A percentile compares a stretch with the other conserved stretches of the same genome.
Evolutionary conservation across 2,329 filamentous ascomycete species (phyloP).

Genomic region (Beauveria sp.): DNA sequence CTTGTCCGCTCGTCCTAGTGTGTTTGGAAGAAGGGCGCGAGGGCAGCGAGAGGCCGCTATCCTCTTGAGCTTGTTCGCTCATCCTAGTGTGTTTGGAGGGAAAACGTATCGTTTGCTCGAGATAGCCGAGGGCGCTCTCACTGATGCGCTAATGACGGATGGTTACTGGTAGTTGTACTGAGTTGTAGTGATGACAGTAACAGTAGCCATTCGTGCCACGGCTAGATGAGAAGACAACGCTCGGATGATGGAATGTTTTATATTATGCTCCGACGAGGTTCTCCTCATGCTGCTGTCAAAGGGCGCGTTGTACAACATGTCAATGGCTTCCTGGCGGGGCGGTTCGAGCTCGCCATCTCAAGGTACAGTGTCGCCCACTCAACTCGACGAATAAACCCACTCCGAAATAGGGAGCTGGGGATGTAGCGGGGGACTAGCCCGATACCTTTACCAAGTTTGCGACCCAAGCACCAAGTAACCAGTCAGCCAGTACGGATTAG

Average conservation of each 20-base stretch:
- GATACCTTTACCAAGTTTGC: too few species aligned
- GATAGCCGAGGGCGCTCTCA: too few species aligned
- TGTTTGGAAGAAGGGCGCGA: constrained; percentile 66
- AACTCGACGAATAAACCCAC: neutral
- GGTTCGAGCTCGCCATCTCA: neutral
- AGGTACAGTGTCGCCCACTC: neutral
- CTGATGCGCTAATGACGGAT: neutral
- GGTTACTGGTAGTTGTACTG: neutral
- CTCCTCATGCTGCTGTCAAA: neutral
- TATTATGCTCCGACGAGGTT: neutral
- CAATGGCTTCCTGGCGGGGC: neutral
- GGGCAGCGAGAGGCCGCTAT: constrained; percentile 39
- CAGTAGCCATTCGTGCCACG: neutral
- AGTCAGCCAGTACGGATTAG: too few species aligned
- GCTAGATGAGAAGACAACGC: neutral
- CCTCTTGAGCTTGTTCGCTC: neutral
- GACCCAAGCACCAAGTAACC: neutral
- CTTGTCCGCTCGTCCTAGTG: neutral
- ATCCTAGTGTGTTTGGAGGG: neutral
- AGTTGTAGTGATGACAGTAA: neutral
- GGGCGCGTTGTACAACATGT: neutral
- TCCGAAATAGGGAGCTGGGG: neutral
- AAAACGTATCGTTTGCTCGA: neutral
- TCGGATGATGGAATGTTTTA: neutral
- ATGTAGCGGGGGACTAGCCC: too few species aligned